Evolutionary conservation across 176 grass and related monocot genomes (phyloP).

Genomic region (Musa itinerans): DNA sequence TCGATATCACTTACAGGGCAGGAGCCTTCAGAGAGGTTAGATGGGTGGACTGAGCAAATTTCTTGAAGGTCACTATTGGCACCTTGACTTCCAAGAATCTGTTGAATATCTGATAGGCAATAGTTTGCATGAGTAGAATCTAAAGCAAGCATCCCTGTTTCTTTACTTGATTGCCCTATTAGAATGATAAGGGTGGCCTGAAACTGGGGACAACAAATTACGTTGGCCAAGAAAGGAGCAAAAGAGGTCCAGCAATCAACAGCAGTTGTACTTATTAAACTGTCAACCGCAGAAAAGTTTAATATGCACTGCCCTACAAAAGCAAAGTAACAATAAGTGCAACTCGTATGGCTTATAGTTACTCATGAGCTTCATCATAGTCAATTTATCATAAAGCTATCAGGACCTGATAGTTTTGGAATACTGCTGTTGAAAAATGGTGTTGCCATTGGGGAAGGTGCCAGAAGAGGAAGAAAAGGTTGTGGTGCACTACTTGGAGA

Average conservation of each 20-base stretch:
- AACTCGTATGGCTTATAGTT: background rate
- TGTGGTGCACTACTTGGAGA: conserved; percentile 60
- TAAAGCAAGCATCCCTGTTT: conserved; percentile 63
- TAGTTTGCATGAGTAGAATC: conserved; percentile 62
- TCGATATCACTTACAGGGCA: conserved; percentile 60
- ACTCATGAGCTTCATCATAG: background rate
- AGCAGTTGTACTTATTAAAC: conserved; percentile 62
- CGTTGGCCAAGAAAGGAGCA: conserved; percentile 83
- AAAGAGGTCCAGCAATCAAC: conserved; percentile 74
- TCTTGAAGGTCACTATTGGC: conserved; percentile 51
- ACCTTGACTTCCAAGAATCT: conserved; percentile 69
- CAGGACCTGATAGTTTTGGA: conserved; percentile 75
- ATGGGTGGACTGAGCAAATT: conserved; percentile 64
- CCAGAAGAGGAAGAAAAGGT: conserved; percentile 58
- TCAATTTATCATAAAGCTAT: background rate
- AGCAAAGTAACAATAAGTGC: background rate
- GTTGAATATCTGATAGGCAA: conserved; percentile 85
- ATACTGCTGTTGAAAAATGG: conserved; percentile 82
- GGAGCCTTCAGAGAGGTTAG: conserved; percentile 60
- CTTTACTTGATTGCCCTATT: conserved; percentile 85
- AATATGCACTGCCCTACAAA: conserved; percentile 57
- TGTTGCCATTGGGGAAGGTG: conserved; percentile 55
- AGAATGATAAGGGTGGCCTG: conserved; percentile 77
- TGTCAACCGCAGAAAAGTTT: conserved; percentile 60
- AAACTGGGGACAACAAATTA: conserved; percentile 93